Evolutionary conservation across 805 yeast species (phyloP), one percentile per base, ranked within the genome.

Genomic region (Priceomyces carsonii): DNA sequence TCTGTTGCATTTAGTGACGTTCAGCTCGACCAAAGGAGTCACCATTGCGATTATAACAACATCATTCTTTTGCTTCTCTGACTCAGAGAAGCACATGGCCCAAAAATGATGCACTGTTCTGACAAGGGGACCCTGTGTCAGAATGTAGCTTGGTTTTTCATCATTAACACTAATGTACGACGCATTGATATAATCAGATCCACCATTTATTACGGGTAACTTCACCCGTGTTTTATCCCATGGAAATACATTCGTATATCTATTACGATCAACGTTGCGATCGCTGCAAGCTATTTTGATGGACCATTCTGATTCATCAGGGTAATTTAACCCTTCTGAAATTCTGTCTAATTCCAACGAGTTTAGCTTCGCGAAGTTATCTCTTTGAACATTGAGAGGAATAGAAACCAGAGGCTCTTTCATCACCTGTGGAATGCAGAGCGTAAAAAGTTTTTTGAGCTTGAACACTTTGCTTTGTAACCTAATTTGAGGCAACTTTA

Each of bases 41-140:
- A 68, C 59, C 74, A 68, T 68, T 8, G 61, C 61, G 3, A 68
- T 48, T 1, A 64, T 45, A 1, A 66, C 42, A 6, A 40, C 29
- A 36, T 57, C 59, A 14, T 53, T 53, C 7, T 43, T 35, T 10
- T 58, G 54, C 19, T 36, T 36, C 24, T 48, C 57, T 4, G 69
- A 53, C 40, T 66, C 64, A 29, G 57, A 35, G 38, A 45, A 66
- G 23, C 69, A 63, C 74, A 68, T 68, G 24, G 68, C 58, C 80
- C 80, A 75, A 46, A 76, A 76, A 31, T 68, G 69, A 26, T 55
- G 61, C 10, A 52, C 47, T 1, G 79, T 74, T 10, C 36, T 30
- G 0, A 39, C 31, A n/a, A 67, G 51, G 2, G 80, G 80, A 2
- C 91, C 95, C 50, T 85, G 95, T 2, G 84, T 68, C 0, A 88